Evolutionary conservation across 164 flowering plant species (phyloP).

Genomic region (Vitis labrusca): DNA sequence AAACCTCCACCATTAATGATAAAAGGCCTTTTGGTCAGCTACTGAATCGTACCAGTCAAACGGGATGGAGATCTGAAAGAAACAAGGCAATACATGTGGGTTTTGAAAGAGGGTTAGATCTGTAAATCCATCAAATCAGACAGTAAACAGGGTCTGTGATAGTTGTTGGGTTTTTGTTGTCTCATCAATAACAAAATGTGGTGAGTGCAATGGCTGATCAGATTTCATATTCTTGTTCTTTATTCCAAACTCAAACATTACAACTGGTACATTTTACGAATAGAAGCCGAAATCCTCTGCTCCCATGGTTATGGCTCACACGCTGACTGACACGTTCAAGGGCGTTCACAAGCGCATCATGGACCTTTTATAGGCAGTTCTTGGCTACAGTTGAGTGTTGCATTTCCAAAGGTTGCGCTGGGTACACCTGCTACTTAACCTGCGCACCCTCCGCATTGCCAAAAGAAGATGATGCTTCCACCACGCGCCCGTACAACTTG

Average conservation of each 20-base stretch:
- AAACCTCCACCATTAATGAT: background rate
- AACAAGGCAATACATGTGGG: constrained; percentile 32
- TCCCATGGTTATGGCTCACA: constrained; percentile 18
- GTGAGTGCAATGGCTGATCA: constrained; percentile 26
- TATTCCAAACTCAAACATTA: constrained; percentile 20
- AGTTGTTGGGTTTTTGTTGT: background rate
- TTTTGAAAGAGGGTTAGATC: constrained; percentile 24
- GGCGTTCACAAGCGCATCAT: too few relatives aligned
- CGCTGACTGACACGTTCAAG: too few relatives aligned
- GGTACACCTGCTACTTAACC: constrained; percentile 6
- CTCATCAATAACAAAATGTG: constrained; percentile 34
- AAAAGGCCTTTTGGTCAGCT: constrained; percentile 5
- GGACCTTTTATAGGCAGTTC: too few relatives aligned
- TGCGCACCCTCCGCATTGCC: constrained; percentile 15
- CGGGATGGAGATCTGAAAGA: constrained; percentile 35
- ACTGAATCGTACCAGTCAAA: constrained; percentile 16
- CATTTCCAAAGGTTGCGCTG: constrained; percentile 12
- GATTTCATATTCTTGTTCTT: constrained; percentile 21
- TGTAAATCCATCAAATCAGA: constrained; percentile 28
- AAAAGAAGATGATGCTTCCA: constrained; percentile 13
- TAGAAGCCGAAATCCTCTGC: constrained; percentile 31
- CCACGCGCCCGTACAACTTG: constrained; percentile 2
- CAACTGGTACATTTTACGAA: constrained; percentile 21
- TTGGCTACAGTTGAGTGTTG: background rate
- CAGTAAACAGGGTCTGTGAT: constrained; percentile 2